Conservation (phyloP, 805 yeast species). For the Saturnispora ahearnii region DNA sequence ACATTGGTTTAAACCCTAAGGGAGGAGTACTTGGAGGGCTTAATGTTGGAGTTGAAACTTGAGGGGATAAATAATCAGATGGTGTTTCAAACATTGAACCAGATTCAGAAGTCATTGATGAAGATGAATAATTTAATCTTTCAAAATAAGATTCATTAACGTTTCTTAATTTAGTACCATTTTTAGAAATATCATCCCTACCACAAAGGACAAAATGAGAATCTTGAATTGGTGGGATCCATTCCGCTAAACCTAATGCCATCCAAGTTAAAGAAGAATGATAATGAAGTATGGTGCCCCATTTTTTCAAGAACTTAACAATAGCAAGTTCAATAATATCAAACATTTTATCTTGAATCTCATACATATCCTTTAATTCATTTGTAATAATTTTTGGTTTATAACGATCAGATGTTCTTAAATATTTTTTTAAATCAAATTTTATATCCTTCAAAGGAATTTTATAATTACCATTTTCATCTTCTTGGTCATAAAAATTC, state of each 20-base stretch:
- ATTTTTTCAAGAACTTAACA: slow-evolving; percentile 55
- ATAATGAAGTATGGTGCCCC: slow-evolving; percentile 72
- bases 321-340: slow-evolving; percentile 52
- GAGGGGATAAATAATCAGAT: slow-evolving; percentile 20
- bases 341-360: slow-evolving; percentile 45
- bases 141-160: slow-evolving; percentile 27
- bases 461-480: slow-evolving; percentile 19
- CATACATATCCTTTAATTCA: slow-evolving; percentile 28
- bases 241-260: slow-evolving; percentile 80
- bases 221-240: slow-evolving; percentile 62
- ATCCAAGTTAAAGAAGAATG: slow-evolving; percentile 83
- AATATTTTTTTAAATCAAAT: slow-evolving; percentile 54
- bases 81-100: slow-evolving; percentile 21
- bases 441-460: slow-evolving; percentile 32
- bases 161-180: slow-evolving; percentile 30
- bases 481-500: slow-evolving; percentile 27
- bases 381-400: slow-evolving; percentile 24
- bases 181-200: slow-evolving; percentile 35
- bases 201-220: slow-evolving; percentile 50
- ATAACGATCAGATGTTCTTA: slow-evolving; percentile 35
- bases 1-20: slow-evolving; percentile 30
- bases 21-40: slow-evolving; percentile 15
- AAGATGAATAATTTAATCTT: slow-evolving; percentile 13
- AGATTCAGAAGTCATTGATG: slow-evolving; percentile 9
- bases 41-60: slow-evolving; percentile 20